Base-by-base conservation (phyloP, 306 rosid species). In the apple (Malus domestica) region DNA sequence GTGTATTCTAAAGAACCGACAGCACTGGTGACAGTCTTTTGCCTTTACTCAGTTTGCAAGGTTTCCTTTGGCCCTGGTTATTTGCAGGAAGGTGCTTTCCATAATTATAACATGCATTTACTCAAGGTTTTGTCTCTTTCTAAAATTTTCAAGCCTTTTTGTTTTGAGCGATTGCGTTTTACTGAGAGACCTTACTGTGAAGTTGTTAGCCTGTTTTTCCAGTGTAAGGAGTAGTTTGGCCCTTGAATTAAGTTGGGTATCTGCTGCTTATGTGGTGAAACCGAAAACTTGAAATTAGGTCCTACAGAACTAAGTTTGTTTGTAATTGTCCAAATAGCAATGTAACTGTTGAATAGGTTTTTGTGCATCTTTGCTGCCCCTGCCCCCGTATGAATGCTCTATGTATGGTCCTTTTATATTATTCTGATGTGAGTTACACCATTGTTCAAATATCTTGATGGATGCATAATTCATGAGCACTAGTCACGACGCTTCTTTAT, bases 21-120 rank as follows among this genome's bases (percentile, higher is more conserved):
- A 77, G 60, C 77, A 46, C 54, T 23, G 70, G 58, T 63, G 51
- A 72, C 40, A 67, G 71, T 54, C 69, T 79, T 76, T 73, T 83
- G 78, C 51, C 75, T 74, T 68, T 67, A 64, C 29, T 54, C 38
- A 2, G 45, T 59, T n/a, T 76, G 82, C 71, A 44, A 74, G 77
- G 60, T 45, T 54, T 78, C 74, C 74, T 81, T 79, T 64, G 52
- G 71, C 76, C 75, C 42, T 74, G 83, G 78, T 68, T 35, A 78
- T 76, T 68, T 32, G 70, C 71, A 58, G 76, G 78, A 69, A 54
- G 57, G 79, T 82, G 80, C 70, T 86, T 79, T 61, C 30, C 78
- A 73, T 78, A 72, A 75, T 75, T 67, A 30, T 82, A 67, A 74
- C 76, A 32, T 57, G 59, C n/a, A 29, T 70, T 66, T 75, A 70